A percentile compares a stretch with the other conserved stretches of the same genome.
phyloP scores from a whole-genome alignment of 2,329 filamentous ascomycete genomes.

The Penicillium nordicum region DNA sequence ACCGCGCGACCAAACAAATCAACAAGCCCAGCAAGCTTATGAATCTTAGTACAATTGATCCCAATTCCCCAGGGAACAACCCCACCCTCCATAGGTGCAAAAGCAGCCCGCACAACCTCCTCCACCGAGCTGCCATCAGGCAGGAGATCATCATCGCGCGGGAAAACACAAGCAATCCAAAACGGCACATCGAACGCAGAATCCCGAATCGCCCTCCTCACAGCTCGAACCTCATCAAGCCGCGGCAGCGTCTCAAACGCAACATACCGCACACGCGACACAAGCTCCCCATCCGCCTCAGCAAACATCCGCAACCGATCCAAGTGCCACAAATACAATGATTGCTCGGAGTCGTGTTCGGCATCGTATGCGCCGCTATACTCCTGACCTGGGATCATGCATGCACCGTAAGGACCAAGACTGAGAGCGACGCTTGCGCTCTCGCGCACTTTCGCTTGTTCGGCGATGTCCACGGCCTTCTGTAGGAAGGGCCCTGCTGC shows the following conservation, averaged over 20 bases:
- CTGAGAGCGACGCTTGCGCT: slow-evolving; percentile 49
- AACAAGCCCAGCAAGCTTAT: slow-evolving; percentile 28
- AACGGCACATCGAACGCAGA: slow-evolving; percentile 39
- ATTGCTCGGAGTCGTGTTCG: slow-evolving; percentile 43
- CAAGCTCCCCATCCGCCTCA: slow-evolving; percentile 30
- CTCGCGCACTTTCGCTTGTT: slow-evolving; percentile 27
- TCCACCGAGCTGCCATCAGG: slow-evolving; percentile 55
- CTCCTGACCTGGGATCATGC: slow-evolving; percentile 61
- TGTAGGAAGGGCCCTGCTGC: slow-evolving; percentile 45
- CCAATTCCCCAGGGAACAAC: slow-evolving; percentile 59
- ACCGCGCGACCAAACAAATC: slow-evolving; percentile 21
- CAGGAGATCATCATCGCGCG: slow-evolving; percentile 50
- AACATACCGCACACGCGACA: slow-evolving; percentile 50
- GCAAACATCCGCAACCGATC: slow-evolving; percentile 54
- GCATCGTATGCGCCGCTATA: slow-evolving; percentile 61
- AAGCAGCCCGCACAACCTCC: slow-evolving; percentile 42
- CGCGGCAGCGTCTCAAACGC: slow-evolving; percentile 66
- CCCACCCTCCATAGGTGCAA: slow-evolving; percentile 22
- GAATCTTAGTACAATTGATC: slow-evolving; percentile 59
- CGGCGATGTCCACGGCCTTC: slow-evolving; percentile 38
- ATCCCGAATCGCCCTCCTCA: slow-evolving; percentile 36
- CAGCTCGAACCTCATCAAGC: slow-evolving; percentile 59
- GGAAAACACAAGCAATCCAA: slow-evolving; percentile 65
- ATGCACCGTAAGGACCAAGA: slow-evolving; percentile 65
- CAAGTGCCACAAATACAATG: slow-evolving; percentile 56